phyloP scores from a whole-genome alignment of 2,329 filamentous ascomycete genomes.

The Trichophaea hybrida region DNA sequence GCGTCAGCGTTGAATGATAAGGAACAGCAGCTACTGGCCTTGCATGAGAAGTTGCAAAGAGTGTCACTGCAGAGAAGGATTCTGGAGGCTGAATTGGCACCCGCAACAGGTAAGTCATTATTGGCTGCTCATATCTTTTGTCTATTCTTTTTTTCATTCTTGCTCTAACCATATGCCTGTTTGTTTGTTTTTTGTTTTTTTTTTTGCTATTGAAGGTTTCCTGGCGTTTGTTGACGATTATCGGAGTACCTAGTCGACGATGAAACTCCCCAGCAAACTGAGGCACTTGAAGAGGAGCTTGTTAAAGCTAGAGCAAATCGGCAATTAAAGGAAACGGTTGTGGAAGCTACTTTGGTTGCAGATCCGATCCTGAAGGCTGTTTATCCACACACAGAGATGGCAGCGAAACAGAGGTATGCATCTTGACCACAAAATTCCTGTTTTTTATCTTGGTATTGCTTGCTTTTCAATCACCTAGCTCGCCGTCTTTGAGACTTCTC shows the following conservation, averaged over 20 bases:
- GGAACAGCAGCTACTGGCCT: slow-evolving; percentile 14
- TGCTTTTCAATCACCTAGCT: neutral
- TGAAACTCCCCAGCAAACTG: neutral
- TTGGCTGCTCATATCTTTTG: too few species aligned
- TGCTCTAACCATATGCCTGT: too few species aligned
- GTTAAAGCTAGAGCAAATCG: slow-evolving; percentile 57
- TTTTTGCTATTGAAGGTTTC: too few species aligned
- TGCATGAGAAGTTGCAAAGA: slow-evolving; percentile 17
- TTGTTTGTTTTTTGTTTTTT: too few species aligned
- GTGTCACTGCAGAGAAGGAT: slow-evolving; percentile 15
- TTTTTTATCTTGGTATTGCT: neutral
- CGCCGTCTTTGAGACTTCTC: neutral
- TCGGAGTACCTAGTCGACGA: neutral
- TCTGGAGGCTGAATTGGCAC: slow-evolving; percentile 12
- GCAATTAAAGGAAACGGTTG: slow-evolving; percentile 52
- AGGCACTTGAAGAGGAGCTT: slow-evolving; percentile 43
- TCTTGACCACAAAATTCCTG: neutral
- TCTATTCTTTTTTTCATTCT: too few species aligned
- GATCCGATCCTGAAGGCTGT: slow-evolving; percentile 67
- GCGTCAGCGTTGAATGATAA: slow-evolving; percentile 8
- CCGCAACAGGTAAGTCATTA: neutral
- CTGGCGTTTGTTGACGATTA: too few species aligned
- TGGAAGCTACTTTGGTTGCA: slow-evolving; percentile 53
- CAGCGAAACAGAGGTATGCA: slow-evolving; percentile 52
- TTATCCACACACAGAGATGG: slow-evolving; percentile 50